Evolutionary conservation across 2,329 filamentous ascomycete species (phyloP).

Genomic region (Atkinsonella texensis): DNA sequence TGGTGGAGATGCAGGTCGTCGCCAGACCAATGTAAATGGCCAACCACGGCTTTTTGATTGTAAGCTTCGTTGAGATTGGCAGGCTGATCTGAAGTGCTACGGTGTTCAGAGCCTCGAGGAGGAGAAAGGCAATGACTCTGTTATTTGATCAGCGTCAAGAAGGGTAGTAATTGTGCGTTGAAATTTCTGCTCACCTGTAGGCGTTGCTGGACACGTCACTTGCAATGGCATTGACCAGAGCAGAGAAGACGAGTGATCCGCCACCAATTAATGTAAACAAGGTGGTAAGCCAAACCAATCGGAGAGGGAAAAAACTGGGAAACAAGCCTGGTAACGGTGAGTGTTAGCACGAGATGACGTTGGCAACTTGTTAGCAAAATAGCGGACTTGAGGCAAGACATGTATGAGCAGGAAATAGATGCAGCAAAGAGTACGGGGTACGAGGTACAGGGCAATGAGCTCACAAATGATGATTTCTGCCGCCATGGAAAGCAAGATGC

Average conservation of each 20-base stretch:
- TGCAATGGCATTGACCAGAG: constrained; percentile 3
- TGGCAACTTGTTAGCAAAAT: too few species aligned
- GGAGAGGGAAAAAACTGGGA: neutral
- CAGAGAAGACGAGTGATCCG: constrained; percentile 3
- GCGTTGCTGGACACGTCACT: constrained; percentile 3
- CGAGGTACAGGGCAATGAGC: neutral
- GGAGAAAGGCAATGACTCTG: neutral
- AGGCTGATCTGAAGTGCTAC: neutral
- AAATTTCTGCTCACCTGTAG: neutral
- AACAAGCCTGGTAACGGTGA: neutral
- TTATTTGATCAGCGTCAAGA: neutral
- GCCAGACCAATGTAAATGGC: constrained; percentile 4
- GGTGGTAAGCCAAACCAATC: constrained; percentile 1
- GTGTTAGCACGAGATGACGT: too few species aligned
- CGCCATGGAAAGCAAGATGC: constrained; percentile 2
- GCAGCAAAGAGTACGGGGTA: neutral
- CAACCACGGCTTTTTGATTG: neutral
- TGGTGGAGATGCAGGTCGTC: neutral
- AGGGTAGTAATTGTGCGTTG: neutral
- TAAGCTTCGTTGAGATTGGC: neutral
- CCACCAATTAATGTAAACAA: constrained; percentile 3
- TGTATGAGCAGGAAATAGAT: too few species aligned
- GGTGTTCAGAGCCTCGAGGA: neutral
- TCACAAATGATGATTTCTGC: constrained; percentile 4
- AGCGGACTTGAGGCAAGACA: neutral